Evolutionary conservation across 768 basidiomycete species (phyloP), one percentile per base, ranked within the genome.

Genomic region (Auriscalpium microsporum): DNA sequence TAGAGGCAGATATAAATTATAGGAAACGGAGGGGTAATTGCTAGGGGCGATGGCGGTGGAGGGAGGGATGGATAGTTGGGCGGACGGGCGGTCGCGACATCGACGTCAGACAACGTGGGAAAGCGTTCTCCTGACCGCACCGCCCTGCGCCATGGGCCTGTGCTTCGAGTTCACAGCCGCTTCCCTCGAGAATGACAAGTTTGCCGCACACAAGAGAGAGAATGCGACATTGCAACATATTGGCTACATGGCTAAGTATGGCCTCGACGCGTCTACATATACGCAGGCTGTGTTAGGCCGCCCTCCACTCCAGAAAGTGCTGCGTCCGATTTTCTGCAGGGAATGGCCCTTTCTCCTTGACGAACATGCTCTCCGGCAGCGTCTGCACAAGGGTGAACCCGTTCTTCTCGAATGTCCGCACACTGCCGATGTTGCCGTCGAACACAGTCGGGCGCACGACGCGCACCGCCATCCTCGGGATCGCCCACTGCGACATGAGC

Each of bases 371-470:
- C 16, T 77, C 69, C 52, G 76, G 66, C 23, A 78, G 45, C 16
- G 72, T 71, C 52, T 72, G 62, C 55, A 63, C 64, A 59, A 71
- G 64, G 36, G 64, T 67, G 56, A 86, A 87, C 4, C 82, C 82
- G 56, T 78, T 81, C 75, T 86, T 87, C 64, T 80, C 73, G 60
- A 89, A 86, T 16, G 87, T 84, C 48, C 79, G 73, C 7, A 74
- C 69, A 58, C 87, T 88, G 0, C 73, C 85, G 4, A 66, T 63
- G 67, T 90, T 90, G 8, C 73, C 83, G 5, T 64, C 63, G 49
- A 78, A 79, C 7, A 76, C 73, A 10, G 70, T 68, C 2, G 68
- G 77, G 16, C 71, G 66, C 56, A 87, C 72, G 48, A 64, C 64
- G 9, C 74, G 73, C 8, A 76, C 73, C 0, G 76, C 74, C 86